These are phyloP conservation scores for Sporothrix pallida DNA, from an alignment of 2,329 filamentous ascomycete genomes.

Conservation along the genomic window DNA sequence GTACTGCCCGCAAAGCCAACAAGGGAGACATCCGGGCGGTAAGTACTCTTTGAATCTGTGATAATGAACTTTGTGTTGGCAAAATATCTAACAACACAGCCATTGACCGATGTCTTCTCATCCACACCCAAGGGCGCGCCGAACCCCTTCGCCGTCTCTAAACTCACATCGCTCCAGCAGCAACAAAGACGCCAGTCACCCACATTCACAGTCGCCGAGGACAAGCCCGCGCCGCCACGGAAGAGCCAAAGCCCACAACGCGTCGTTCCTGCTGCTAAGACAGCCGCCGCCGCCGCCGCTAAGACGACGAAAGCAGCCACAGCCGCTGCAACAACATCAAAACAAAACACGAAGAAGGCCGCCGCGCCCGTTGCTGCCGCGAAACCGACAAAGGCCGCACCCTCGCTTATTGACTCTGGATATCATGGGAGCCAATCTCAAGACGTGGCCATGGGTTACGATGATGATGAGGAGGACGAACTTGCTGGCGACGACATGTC, in stretches of 20 bases:
- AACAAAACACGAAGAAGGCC: constrained; percentile 24
- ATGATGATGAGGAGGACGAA: constrained; percentile 41
- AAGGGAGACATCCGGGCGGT: constrained; percentile 67
- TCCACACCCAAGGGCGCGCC: constrained; percentile 60
- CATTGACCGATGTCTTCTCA: constrained; percentile 64
- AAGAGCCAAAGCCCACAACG: constrained; percentile 43
- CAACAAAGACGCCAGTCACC: constrained; percentile 51
- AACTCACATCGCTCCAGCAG: constrained; percentile 53
- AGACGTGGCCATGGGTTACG: constrained; percentile 51
- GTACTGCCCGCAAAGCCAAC: constrained; percentile 68
- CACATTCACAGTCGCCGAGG: constrained; percentile 61
- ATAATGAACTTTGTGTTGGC: neutral
- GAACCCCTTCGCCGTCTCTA: constrained; percentile 57
- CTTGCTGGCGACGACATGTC: constrained; percentile 32
- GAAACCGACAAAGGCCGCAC: constrained; percentile 38
- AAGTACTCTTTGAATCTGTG: constrained; percentile 45
- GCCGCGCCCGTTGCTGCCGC: constrained; percentile 9
- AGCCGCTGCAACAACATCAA: neutral
- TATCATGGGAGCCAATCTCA: constrained; percentile 72
- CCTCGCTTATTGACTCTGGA: constrained; percentile 66
- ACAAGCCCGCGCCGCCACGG: constrained; percentile 45
- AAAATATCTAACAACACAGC: constrained; percentile 48
- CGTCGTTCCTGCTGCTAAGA: constrained; percentile 29
- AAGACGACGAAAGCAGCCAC: constrained; percentile 11
- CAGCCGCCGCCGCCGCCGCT: constrained; percentile 10